Conservation (phyloP, 1,284 basidiomycete species). For the Mycosarcoma mackinlayi region DNA sequence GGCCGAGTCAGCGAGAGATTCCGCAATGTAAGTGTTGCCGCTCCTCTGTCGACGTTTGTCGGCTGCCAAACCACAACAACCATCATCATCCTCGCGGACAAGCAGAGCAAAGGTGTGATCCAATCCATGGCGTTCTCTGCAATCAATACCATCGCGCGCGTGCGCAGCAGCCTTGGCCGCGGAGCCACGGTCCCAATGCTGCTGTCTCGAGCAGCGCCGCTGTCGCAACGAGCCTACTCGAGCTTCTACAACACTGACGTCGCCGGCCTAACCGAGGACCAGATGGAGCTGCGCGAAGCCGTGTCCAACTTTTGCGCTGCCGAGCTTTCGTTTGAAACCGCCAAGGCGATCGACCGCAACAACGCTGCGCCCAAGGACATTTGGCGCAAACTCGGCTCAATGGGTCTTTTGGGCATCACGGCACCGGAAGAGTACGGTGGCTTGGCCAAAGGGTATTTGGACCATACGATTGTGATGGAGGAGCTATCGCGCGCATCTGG, state of each 20-base stretch:
- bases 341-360: constrained; percentile 46
- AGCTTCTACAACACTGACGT: constrained; percentile 56
- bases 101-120: not conserved
- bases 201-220: no score
- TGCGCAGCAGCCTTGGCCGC: not conserved
- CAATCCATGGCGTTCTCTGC: not conserved
- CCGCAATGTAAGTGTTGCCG: no score
- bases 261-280: constrained; percentile 47
- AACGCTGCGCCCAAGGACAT: constrained; percentile 55
- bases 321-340: constrained; percentile 43
- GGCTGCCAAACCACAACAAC: no score
- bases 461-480: constrained; percentile 64
- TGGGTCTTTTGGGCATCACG: constrained; percentile 62
- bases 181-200: no score
- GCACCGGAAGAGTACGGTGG: constrained; percentile 58
- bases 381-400: constrained; percentile 59
- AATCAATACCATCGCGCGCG: not conserved
- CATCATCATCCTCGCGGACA: not conserved
- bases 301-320: constrained; percentile 44
- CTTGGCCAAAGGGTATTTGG: constrained; percentile 56
- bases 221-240: constrained; percentile 1
- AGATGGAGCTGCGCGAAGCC: constrained; percentile 53
- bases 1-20: no score
- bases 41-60: no score
- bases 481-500: constrained; percentile 86